Percentiles rank a stretch among this genome's conserved stretches.
phyloP scores from a whole-genome alignment of 169 alveolate genomes.

The Plasmodium berghei region DNA sequence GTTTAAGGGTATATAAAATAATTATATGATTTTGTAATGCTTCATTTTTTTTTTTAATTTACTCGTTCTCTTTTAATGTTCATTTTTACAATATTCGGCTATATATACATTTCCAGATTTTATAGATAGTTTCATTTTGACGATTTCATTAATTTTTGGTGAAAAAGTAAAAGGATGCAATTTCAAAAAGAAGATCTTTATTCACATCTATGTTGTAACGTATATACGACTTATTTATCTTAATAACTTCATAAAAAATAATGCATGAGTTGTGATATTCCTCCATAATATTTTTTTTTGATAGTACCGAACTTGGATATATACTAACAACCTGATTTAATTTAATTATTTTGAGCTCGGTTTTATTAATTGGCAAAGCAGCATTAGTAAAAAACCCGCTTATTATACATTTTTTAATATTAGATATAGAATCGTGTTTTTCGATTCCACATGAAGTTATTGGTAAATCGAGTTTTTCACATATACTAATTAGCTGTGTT shows the following conservation, averaged over 20 bases:
- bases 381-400: slow-evolving; percentile 75
- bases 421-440: slow-evolving; percentile 50
- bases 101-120: no score
- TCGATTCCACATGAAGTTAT: slow-evolving; percentile 78
- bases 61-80: no score
- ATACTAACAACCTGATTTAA: slow-evolving; percentile 73
- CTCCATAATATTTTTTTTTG: slow-evolving; percentile 73
- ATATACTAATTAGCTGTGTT: slow-evolving; percentile 91
- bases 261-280: slow-evolving; percentile 56
- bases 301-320: slow-evolving; percentile 65
- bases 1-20: no score
- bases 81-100: no score
- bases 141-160: slow-evolving; percentile 16
- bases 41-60: no score
- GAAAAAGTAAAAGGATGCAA: slow-evolving; percentile 56
- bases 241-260: slow-evolving; percentile 75
- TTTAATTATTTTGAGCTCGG: slow-evolving; percentile 60
- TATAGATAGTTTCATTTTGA: no score
- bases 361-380: slow-evolving; percentile 61
- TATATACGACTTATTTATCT: slow-evolving; percentile 63
- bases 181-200: slow-evolving; percentile 53
- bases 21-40: no score
- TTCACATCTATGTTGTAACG: slow-evolving; percentile 61
- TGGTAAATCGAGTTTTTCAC: slow-evolving; percentile 86
- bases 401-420: slow-evolving; percentile 63